Conservation (phyloP, 805 yeast species). For the Scheffersomyces coipomensis region DNA sequence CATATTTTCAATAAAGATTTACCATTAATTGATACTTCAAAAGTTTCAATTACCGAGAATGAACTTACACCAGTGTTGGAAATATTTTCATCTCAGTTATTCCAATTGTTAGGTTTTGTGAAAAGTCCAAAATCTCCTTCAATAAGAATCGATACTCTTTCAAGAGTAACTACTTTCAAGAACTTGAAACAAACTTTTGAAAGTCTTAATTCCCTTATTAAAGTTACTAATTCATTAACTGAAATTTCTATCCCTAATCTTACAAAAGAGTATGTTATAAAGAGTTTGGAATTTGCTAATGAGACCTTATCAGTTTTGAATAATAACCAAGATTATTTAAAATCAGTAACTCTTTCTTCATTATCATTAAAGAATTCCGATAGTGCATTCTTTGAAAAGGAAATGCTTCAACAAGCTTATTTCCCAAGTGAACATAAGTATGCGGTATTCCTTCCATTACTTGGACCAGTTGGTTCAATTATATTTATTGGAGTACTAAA, state of each 20-base stretch:
- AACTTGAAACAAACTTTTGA: slow-evolving; percentile 63
- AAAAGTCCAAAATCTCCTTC: slow-evolving; percentile 52
- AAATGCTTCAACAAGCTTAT: slow-evolving; percentile 92
- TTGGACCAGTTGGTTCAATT: slow-evolving; percentile 83
- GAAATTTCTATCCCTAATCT: slow-evolving; percentile 82
- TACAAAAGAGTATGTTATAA: slow-evolving; percentile 57
- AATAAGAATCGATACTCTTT: slow-evolving; percentile 64
- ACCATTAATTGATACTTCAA: slow-evolving; percentile 15
- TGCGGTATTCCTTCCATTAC: slow-evolving; percentile 87
- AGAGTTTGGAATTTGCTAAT: slow-evolving; percentile 45
- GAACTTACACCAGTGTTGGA: slow-evolving; percentile 61
- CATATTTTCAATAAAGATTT: slow-evolving; percentile 44
- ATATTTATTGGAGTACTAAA: slow-evolving; percentile 50
- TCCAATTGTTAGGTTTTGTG: slow-evolving; percentile 64
- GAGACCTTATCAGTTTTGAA: slow-evolving; percentile 31
- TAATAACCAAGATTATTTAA: slow-evolving; percentile 25
- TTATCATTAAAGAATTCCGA: slow-evolving; percentile 61
- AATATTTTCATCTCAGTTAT: slow-evolving; percentile 70
- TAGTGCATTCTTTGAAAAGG: slow-evolving; percentile 86
- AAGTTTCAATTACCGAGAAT: slow-evolving; percentile 28
- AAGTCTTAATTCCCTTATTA: slow-evolving; percentile 70
- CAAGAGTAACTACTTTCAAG: slow-evolving; percentile 55
- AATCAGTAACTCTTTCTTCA: slow-evolving; percentile 36
- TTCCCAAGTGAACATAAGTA: slow-evolving; percentile 95
- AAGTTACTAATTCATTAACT: slow-evolving; percentile 65